Percentiles rank a stretch among this genome's conserved stretches.
These are phyloP conservation scores for Penicillium verhagenii DNA, from an alignment of 495 filamentous ascomycete species.

Conservation along the genomic window DNA sequence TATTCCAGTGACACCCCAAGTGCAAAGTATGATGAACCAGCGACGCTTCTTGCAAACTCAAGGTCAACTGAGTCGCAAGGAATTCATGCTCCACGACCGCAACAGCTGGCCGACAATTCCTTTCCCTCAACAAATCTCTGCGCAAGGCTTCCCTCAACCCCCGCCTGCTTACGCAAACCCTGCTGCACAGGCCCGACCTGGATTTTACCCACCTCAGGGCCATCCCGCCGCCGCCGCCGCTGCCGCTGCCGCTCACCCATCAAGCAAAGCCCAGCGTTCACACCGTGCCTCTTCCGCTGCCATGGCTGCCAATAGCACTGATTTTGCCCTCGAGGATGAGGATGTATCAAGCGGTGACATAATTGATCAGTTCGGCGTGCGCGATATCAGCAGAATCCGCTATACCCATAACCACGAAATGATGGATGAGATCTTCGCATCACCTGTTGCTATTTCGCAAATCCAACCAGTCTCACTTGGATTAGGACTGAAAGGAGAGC, in stretches of 20 bases:
- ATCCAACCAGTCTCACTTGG: slow-evolving; percentile 88
- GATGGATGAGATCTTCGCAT: slow-evolving; percentile 97
- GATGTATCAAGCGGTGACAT: slow-evolving; percentile 80
- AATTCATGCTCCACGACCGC: slow-evolving; percentile 90
- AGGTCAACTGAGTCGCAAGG: slow-evolving; percentile 82
- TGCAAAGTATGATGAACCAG: slow-evolving; percentile 59
- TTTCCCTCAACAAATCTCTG: slow-evolving; percentile 54
- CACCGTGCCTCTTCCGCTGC: slow-evolving; percentile 39
- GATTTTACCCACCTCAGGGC: slow-evolving; percentile 38
- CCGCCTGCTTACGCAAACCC: slow-evolving; percentile 29
- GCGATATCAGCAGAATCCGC: slow-evolving; percentile 78
- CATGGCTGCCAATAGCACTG: slow-evolving; percentile 38
- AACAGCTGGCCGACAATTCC: slow-evolving; percentile 84
- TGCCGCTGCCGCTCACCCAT: slow-evolving; percentile 27
- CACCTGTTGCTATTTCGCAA: slow-evolving; percentile 75
- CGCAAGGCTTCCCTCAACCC: slow-evolving; percentile 38
- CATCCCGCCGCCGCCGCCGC: slow-evolving; percentile 27
- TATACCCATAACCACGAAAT: slow-evolving; percentile 96
- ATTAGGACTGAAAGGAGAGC: slow-evolving; percentile 80
- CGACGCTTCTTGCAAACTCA: slow-evolving; percentile 69
- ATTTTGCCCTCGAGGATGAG: slow-evolving; percentile 76
- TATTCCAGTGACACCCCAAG: slow-evolving; percentile 57
- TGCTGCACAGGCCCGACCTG: slow-evolving; percentile 32
- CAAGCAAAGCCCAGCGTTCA: slow-evolving; percentile 19
- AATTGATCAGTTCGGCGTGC: slow-evolving; percentile 82